A percentile compares a stretch with the other conserved stretches of the same genome.
Conservation (phyloP, 495 filamentous ascomycete genomes). For the Parathielavia hyrcaniae region DNA sequence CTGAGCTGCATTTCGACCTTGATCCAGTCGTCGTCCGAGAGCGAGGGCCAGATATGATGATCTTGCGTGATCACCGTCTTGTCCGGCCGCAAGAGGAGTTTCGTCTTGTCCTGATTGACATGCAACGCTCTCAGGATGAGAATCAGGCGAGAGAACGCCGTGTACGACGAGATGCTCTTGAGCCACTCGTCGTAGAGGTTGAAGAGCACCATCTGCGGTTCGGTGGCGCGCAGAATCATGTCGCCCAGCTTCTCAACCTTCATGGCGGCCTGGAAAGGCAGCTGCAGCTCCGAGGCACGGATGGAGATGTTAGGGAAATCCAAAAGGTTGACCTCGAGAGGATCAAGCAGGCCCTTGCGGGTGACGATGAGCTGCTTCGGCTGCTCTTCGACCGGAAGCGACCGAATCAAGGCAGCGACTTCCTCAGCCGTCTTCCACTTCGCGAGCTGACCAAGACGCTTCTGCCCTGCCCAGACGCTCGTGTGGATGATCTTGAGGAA, state of each 20-base stretch:
- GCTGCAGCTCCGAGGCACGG: conserved; percentile 91
- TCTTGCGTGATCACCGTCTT: conserved; percentile 98
- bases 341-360: conserved; percentile 93
- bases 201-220: conserved; percentile 99
- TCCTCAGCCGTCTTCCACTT: conserved; percentile 99
- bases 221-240: conserved; percentile 96
- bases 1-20: conserved; percentile 95
- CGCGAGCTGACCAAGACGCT: conserved; percentile 94
- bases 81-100: conserved; percentile 92
- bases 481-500: conserved; percentile 99
- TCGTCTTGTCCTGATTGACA: conserved; percentile 97
- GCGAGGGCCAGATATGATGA: conserved; percentile 96
- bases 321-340: conserved; percentile 91
- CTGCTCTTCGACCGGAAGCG: conserved; percentile 95
- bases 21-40: conserved; percentile 97
- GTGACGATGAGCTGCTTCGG: conserved; percentile 99
- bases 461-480: conserved; percentile 98
- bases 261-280: conserved; percentile 99
- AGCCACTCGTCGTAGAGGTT: conserved; percentile 99
- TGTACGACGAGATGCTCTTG: conserved; percentile 97
- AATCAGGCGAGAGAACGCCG: conserved; percentile 93
- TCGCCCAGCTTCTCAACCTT: conserved; percentile 99
- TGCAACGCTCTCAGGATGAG: conserved; percentile 93
- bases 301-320: conserved; percentile 99
- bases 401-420: conserved; percentile 95